phyloP scores from a whole-genome alignment of 805 yeast genomes.

The Sugiyamaella americana region DNA sequence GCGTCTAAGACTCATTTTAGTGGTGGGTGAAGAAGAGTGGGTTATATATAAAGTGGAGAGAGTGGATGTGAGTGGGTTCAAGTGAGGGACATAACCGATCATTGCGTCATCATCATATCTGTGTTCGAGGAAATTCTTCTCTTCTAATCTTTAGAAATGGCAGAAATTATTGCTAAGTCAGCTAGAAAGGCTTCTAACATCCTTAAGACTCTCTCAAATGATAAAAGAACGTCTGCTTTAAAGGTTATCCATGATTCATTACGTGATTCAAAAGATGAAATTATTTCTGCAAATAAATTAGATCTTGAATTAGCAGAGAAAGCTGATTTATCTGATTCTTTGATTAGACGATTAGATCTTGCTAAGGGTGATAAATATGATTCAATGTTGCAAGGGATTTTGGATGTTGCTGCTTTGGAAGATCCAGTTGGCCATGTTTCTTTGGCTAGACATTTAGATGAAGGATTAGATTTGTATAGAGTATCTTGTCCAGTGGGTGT shows the following conservation, averaged over 20 bases:
- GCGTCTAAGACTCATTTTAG: no score
- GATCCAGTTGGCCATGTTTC: constrained; percentile 93
- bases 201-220: constrained; percentile 70
- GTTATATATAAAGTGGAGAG: no score
- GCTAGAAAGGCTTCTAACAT: constrained; percentile 82
- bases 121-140: no score
- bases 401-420: constrained; percentile 80
- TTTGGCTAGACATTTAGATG: constrained; percentile 79
- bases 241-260: constrained; percentile 67
- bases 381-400: constrained; percentile 87
- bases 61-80: no score
- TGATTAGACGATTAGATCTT: constrained; percentile 80
- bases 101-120: no score
- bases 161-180: constrained; percentile 69
- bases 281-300: constrained; percentile 63
- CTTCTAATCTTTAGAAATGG: no score
- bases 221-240: constrained; percentile 67
- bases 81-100: no score
- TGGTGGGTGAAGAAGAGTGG: no score
- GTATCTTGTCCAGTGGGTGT: constrained; percentile 95
- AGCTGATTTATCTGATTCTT: constrained; percentile 58
- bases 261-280: constrained; percentile 48
- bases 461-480: constrained; percentile 75
- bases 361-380: constrained; percentile 81
- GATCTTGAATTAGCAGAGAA: constrained; percentile 68